These are phyloP conservation scores for Kodamaea alishanica DNA, from an alignment of 1,139 yeast genomes.

Conservation along the genomic window DNA sequence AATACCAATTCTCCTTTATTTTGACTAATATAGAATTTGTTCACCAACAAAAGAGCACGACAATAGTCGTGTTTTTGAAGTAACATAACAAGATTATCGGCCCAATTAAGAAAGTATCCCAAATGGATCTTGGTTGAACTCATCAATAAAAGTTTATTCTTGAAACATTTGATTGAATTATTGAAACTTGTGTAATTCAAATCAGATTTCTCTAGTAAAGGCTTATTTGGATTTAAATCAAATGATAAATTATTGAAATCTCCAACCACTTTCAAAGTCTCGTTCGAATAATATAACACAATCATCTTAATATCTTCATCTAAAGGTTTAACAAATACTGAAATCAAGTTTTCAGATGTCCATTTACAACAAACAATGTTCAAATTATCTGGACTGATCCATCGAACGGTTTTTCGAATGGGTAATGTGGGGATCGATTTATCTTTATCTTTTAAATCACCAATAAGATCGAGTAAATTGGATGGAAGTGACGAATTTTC, in stretches of 20 bases:
- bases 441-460: conserved; percentile 40
- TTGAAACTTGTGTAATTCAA: conserved; percentile 4
- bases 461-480: conserved; percentile 26
- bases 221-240: too few relatives aligned
- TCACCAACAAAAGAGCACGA: conserved; percentile 54
- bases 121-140: conserved; percentile 37
- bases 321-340: conserved; percentile 27
- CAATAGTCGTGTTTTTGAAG: conserved; percentile 49
- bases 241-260: too few relatives aligned
- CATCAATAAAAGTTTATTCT: conserved; percentile 26
- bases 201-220: too few relatives aligned
- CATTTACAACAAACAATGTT: conserved; percentile 56
- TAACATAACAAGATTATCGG: conserved; percentile 53
- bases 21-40: conserved; percentile 42
- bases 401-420: conserved; percentile 44
- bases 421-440: conserved; percentile 36
- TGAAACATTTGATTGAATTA: conserved; percentile 23
- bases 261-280: conserved; percentile 6
- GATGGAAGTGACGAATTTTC: conserved; percentile 28
- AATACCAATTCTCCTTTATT: conserved; percentile 47
- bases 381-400: conserved; percentile 36
- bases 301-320: conserved; percentile 1
- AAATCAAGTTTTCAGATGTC: conserved; percentile 51
- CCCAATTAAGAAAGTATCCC: conserved; percentile 71
- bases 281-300: conserved; percentile 8